Percentiles rank a stretch among this genome's conserved stretches.
Evolutionary conservation across 495 filamentous ascomycete genomes (phyloP).

Genomic region (Staphylotrichum tortipilum): DNA sequence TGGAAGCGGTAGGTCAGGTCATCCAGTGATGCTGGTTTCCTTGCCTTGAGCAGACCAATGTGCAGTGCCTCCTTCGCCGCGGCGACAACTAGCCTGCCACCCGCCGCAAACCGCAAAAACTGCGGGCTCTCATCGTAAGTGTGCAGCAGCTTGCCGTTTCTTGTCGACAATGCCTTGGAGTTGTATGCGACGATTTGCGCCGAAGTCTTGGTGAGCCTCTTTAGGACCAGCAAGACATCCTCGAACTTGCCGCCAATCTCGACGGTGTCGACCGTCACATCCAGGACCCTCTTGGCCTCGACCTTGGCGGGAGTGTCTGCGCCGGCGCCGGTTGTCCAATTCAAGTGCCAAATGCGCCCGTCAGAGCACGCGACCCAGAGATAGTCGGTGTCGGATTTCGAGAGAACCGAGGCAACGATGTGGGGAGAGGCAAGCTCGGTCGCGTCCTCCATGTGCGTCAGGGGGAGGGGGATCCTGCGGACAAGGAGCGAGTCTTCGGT

Average conservation of each 20-base stretch:
- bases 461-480: conserved; percentile 46
- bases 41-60: conserved; percentile 27
- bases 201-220: conserved; percentile 19
- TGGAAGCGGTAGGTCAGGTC: conserved; percentile 42
- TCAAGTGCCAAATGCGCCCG: conserved; percentile 60
- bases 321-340: conserved; percentile 60
- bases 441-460: conserved; percentile 16
- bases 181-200: conserved; percentile 38
- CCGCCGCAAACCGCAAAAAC: conserved; percentile 23
- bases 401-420: conserved; percentile 51
- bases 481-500: conserved; percentile 69
- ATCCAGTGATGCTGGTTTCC: conserved; percentile 16
- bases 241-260: conserved; percentile 25
- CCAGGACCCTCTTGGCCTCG: conserved; percentile 32
- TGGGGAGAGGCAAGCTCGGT: conserved; percentile 18
- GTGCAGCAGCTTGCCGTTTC: conserved; percentile 23
- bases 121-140: conserved; percentile 24
- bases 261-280: conserved; percentile 37
- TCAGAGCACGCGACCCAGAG: conserved; percentile 62
- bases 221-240: conserved; percentile 39
- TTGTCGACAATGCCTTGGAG: conserved; percentile 14
- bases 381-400: conserved; percentile 45
- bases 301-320: conserved; percentile 29
- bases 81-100: conserved; percentile 29
- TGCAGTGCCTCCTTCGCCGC: conserved; percentile 31